Evolutionary conservation across 2,329 filamentous ascomycete species (phyloP), one percentile per base, ranked within the genome.

Genomic region (Hawksworthiomyces lignivorus): DNA sequence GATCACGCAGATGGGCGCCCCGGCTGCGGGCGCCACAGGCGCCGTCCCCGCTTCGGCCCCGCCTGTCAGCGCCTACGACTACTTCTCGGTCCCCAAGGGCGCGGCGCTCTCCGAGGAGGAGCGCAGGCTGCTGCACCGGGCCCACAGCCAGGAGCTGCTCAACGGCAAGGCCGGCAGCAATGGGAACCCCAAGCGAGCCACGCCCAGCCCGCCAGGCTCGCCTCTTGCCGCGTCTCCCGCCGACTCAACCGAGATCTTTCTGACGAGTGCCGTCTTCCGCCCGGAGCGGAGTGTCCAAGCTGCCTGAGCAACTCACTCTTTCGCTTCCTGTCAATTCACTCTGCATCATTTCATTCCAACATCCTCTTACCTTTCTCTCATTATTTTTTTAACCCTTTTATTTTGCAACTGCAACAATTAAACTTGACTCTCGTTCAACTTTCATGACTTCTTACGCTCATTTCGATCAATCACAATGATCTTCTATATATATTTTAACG

Each of bases 131-230:
- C 52, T 72, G 17, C 65, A 73, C 47, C 68, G 70, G 12, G 62
- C 70, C 33, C 65, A 57, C 35, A 78, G 73, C 57, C 68, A 73
- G 36, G 72, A 77, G 47, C 57, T 68, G 36, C 62, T 77, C 32
- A 66, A 59, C 26, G 64, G 64, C 20, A 49, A 26, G 20, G 7
- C 9, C 14, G 10, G 21, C 14, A 8, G 27, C 29, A 27, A 18
- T 26, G 14, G 15, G 7, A 54, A 18, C 15, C 50, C 57, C 21
- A 59, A 54, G 45, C 56, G 54, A 40, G 50, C 47, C 41, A 54
- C 51, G 4, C 48, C 52, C 12, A 46, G 53, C 9, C 46, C 52
- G 2, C 30, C 46, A 7, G 39, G 46, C 60, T 75, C 36, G 64
- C 59, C 30, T 12, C 60, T 75, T 36, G 64, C 58, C 30, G 60